These are phyloP conservation scores for Rutstroemia sp. DNA, from an alignment of 2,329 filamentous ascomycete species.

Conservation along the genomic window DNA sequence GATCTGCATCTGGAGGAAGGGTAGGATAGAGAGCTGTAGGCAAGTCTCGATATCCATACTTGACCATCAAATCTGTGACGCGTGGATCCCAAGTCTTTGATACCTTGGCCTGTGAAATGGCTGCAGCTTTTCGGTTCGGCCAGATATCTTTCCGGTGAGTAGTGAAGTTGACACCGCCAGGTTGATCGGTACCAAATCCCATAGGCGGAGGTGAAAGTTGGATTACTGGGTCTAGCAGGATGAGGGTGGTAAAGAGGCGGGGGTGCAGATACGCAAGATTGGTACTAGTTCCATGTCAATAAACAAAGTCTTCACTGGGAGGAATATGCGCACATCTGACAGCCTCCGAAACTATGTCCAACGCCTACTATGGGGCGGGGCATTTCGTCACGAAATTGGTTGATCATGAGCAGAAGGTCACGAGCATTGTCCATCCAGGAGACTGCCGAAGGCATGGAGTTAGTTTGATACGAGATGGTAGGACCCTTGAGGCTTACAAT, in stretches of 20 bases:
- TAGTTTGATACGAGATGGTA: slow-evolving; percentile 22
- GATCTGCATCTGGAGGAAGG: not conserved
- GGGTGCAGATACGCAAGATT: slow-evolving; percentile 70
- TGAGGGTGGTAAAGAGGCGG: slow-evolving; percentile 65
- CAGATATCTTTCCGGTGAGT: slow-evolving; percentile 68
- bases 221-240: slow-evolving; percentile 81
- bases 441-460: not conserved
- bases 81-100: slow-evolving; percentile 74
- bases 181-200: slow-evolving; percentile 29
- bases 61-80: slow-evolving; percentile 64
- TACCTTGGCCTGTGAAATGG: slow-evolving; percentile 63
- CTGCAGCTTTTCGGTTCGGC: slow-evolving; percentile 65
- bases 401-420: slow-evolving; percentile 76
- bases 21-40: slow-evolving; percentile 43
- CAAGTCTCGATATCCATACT: slow-evolving; percentile 44
- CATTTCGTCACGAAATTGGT: slow-evolving; percentile 71
- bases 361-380: slow-evolving; percentile 63
- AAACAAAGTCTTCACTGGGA: no score
- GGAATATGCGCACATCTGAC: slow-evolving; percentile 42
- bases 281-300: slow-evolving; percentile 23
- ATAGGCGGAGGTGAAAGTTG: slow-evolving; percentile 33
- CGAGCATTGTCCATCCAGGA: slow-evolving; percentile 65
- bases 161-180: slow-evolving; percentile 43
- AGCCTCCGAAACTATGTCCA: slow-evolving; percentile 81
- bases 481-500: slow-evolving; percentile 45